Evolutionary conservation across 768 basidiomycete species (phyloP), one percentile per base, ranked within the genome.

Genomic region (Amanita inopinata): DNA sequence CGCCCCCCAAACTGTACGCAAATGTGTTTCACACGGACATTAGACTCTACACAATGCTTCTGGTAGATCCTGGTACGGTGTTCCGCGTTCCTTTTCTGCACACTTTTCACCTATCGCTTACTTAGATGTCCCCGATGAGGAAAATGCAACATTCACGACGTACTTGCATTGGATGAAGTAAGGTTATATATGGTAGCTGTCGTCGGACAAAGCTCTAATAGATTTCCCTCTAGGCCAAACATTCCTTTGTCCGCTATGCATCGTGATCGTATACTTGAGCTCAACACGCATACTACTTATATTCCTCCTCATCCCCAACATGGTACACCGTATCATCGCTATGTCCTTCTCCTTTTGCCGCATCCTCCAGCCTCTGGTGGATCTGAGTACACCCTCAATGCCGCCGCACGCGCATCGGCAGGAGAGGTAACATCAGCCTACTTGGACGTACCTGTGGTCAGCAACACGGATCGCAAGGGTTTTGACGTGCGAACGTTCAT

Each of bases 301-400:
- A 67, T 93, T 49, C 86, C 94, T 4, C 96, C 93, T 3, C 91
- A 96, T 51, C 94, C 94, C 2, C 85, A 90, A 56, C 74, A 74
- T 27, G 91, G 92, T 38, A 83, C 91, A 8, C 77, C 78, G 0
- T 91, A 88, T 61, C 94, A 99, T 62, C 89, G 94, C 48, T 96
- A 94, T 59, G 74, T 78, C 6, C 51, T 83, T 33, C 65, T 94
- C 20, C 65, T 94, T 20, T 69, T 93, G 35, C 80, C 77, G 7
- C 90, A 94, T 51, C 67, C 74, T 23, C 62, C 37, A 10, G 45
- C 69, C 7, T 49, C 60, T 25, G 59, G 48, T n/a, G 50, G 48
- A 1, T 43, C 52, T 12, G 51, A 54, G 23, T 65, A 69, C 51
- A 58, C 61, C 25, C 58, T 58, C 32, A 63, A 62, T 43, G 52